Percentiles rank a stretch among this genome's conserved stretches.
Conservation (phyloP, 306 rosid genomes). For the Cicer judaicum region DNA sequence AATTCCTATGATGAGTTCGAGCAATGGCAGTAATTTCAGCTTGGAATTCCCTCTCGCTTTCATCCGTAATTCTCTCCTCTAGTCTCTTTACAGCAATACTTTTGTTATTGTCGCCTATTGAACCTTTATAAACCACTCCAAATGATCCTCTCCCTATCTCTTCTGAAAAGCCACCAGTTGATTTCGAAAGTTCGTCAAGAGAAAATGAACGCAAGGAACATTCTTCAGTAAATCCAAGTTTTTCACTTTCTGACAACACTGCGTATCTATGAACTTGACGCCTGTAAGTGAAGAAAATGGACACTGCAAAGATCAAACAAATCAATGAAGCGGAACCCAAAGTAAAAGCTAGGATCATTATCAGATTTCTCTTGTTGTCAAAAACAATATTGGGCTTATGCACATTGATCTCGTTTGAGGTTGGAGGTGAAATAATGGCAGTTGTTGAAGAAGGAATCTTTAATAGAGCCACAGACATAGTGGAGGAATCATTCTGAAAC, state of each 20-base stretch:
- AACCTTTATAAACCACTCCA: conserved; percentile 48
- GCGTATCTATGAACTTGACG: conserved; percentile 24
- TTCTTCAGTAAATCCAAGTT: conserved; percentile 39
- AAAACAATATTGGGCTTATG: conserved; percentile 1
- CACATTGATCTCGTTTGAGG: not conserved
- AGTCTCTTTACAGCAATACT: conserved; percentile 46
- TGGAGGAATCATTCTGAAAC: not conserved
- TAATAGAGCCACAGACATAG: conserved; percentile 9
- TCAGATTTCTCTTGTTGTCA: conserved; percentile 38
- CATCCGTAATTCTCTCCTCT: conserved; percentile 39
- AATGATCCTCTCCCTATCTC: conserved; percentile 50
- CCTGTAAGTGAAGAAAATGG: conserved; percentile 37
- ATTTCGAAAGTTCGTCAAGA: conserved; percentile 44
- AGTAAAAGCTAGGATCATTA: conserved; percentile 26
- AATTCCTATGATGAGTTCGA: conserved; percentile 52
- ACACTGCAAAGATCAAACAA: not conserved
- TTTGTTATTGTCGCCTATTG: conserved; percentile 24
- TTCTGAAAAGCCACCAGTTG: conserved; percentile 43
- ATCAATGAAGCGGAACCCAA: conserved; percentile 39
- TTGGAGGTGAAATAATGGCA: not conserved
- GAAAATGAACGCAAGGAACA: conserved; percentile 45
- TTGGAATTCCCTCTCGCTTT: conserved; percentile 48
- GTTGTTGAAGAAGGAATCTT: conserved; percentile 29
- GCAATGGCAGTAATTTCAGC: conserved; percentile 49
- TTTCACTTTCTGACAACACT: conserved; percentile 27